These are phyloP conservation scores for Leccinum ponderosum DNA, from an alignment of 1,284 basidiomycete species.

Conservation along the genomic window DNA sequence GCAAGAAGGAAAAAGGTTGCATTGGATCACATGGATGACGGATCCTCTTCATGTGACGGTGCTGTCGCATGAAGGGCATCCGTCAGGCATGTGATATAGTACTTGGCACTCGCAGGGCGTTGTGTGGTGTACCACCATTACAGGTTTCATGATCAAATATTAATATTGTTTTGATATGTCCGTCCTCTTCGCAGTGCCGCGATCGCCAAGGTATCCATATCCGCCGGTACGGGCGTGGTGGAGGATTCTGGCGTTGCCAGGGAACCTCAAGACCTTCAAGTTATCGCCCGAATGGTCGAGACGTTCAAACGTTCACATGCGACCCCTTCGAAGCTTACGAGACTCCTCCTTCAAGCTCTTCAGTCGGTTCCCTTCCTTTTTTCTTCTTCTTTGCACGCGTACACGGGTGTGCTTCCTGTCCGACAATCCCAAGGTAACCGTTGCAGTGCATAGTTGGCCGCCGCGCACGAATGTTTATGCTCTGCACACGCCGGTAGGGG, in stretches of 20 bases:
- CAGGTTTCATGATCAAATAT: neutral
- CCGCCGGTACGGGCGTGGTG: neutral
- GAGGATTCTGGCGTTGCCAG: neutral
- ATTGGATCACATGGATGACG: neutral
- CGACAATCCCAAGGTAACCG: too few relatives aligned
- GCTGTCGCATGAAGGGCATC: too few relatives aligned
- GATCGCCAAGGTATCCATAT: neutral
- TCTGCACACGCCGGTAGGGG: neutral
- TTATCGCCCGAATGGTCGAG: neutral
- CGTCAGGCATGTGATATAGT: too few relatives aligned
- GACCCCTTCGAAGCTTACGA: too few relatives aligned
- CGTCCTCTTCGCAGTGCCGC: neutral
- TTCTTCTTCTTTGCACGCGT: too few relatives aligned
- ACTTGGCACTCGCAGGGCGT: neutral
- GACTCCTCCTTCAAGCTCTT: too few relatives aligned
- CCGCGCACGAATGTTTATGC: neutral
- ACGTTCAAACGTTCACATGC: neutral
- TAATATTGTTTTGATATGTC: neutral
- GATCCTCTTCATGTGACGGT: too few relatives aligned
- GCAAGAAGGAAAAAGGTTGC: neutral
- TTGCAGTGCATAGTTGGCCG: neutral
- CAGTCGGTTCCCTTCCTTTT: neutral
- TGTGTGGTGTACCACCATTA: neutral
- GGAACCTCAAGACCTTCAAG: neutral
- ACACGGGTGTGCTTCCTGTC: too few relatives aligned